Percentiles rank a stretch among this genome's conserved stretches.
Evolutionary conservation across 129 eudicot species (phyloP).

Genomic region (Helichrysum umbraculigerum): DNA sequence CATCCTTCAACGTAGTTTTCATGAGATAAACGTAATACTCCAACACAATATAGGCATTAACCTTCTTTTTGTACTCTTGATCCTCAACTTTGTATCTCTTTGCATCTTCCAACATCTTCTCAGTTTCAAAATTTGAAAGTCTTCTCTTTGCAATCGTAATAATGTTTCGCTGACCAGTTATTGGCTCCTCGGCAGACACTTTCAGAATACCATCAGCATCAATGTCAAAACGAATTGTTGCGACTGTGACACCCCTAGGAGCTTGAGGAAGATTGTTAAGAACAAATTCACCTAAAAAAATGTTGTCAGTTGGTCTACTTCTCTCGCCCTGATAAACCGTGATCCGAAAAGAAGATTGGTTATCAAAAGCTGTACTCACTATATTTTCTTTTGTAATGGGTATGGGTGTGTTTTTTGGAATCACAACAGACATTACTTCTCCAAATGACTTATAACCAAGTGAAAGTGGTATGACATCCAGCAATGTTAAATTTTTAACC

Average conservation of each 20-base stretch:
- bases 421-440: neutral
- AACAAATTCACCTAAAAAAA: neutral
- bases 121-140: neutral
- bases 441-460: neutral
- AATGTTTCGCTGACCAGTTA: neutral
- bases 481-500: too few species aligned
- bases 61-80: neutral
- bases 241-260: too few species aligned
- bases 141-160: constrained; percentile 7
- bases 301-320: neutral
- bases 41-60: neutral
- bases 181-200: constrained; percentile 5
- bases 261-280: too few species aligned
- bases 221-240: neutral
- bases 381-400: too few species aligned
- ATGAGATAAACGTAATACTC: constrained; percentile 10
- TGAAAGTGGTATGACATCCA: neutral
- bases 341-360: neutral
- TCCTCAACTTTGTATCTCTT: too few species aligned
- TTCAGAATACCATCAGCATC: constrained; percentile 10
- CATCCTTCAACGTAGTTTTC: neutral
- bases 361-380: neutral
- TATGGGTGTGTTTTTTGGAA: too few species aligned
- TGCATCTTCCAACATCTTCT: too few species aligned
- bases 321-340: constrained; percentile 20